Evolutionary conservation across 306 rosid genomes (phyloP).

Genomic region (Dryas drummondii): DNA sequence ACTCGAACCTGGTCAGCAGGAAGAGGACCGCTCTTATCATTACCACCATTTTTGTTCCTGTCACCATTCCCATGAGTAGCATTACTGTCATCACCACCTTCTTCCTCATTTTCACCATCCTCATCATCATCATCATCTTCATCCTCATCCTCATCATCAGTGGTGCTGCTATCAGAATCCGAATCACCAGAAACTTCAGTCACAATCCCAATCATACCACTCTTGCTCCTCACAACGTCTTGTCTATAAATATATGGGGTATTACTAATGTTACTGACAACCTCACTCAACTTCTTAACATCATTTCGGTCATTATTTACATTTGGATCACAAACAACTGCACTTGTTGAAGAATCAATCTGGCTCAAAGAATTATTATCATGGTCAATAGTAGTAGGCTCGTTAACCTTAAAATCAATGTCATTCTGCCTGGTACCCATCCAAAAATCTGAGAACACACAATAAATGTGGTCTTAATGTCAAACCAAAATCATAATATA

Average conservation of each 20-base stretch:
- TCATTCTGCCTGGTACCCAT: constrained; percentile 58
- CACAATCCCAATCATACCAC: constrained; percentile 72
- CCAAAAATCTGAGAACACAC: constrained; percentile 32
- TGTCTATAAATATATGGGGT: constrained; percentile 63
- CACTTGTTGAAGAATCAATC: constrained; percentile 27
- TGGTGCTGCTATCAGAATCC: constrained; percentile 71
- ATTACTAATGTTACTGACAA: constrained; percentile 32
- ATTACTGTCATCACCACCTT: constrained; percentile 36
- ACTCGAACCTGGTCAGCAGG: constrained; percentile 74
- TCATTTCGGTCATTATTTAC: constrained; percentile 47
- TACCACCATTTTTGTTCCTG: constrained; percentile 28
- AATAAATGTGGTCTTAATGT: constrained; percentile 20
- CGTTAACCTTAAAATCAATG: constrained; percentile 35
- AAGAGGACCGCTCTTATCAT: constrained; percentile 57
- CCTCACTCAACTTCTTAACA: constrained; percentile 33
- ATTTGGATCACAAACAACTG: constrained; percentile 28
- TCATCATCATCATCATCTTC: constrained; percentile 35
- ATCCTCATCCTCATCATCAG: constrained; percentile 67
- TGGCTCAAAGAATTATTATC: constrained; percentile 27
- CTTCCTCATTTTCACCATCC: constrained; percentile 46
- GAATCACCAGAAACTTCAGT: constrained; percentile 90
- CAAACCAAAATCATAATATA: constrained; percentile 22
- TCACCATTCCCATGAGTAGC: constrained; percentile 39
- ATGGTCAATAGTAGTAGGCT: constrained; percentile 35
- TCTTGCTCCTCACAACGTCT: constrained; percentile 71